These are phyloP conservation scores for Cenchrus fungigraminus DNA, from an alignment of 176 grass and related monocot genomes.

Conservation along the genomic window DNA sequence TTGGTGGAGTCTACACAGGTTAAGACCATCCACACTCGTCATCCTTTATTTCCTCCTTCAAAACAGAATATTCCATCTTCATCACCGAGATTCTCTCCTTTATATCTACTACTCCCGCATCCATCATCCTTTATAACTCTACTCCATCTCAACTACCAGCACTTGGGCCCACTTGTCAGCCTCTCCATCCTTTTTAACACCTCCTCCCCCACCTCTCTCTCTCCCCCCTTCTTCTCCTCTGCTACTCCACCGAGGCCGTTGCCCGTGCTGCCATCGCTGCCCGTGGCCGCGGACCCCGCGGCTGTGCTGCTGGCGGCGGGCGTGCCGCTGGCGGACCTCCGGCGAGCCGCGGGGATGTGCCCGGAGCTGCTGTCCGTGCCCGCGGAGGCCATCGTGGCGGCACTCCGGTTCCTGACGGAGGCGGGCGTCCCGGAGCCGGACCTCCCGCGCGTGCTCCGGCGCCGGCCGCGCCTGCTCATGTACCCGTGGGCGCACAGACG, in stretches of 20 bases:
- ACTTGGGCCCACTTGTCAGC: no score
- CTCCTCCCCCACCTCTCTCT: no score
- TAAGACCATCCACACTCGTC: no score
- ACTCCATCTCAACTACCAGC: no score
- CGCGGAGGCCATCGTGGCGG: conserved; percentile 42
- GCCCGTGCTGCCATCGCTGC: conserved; percentile 40
- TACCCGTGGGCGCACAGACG: conserved; percentile 45
- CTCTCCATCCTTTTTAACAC: no score
- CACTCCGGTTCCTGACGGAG: conserved; percentile 62
- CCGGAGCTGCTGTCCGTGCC: conserved; percentile 76
- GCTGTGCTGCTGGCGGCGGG: conserved; percentile 54
- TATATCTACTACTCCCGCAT: no score
- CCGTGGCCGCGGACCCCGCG: conserved; percentile 42
- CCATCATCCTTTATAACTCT: no score
- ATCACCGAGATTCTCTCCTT: no score
- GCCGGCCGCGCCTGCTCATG: conserved; percentile 78
- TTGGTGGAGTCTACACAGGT: no score
- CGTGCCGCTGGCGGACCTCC: conserved; percentile 63
- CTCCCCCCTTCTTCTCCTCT: no score
- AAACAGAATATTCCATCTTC: no score
- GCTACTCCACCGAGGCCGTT: not conserved
- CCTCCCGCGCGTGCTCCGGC: conserved; percentile 62
- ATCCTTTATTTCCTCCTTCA: no score
- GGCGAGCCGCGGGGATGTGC: conserved; percentile 78
- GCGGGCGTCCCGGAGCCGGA: conserved; percentile 43